Evolutionary conservation across 2,329 filamentous ascomycete species (phyloP).

Genomic region (Aspergillus nomiae): DNA sequence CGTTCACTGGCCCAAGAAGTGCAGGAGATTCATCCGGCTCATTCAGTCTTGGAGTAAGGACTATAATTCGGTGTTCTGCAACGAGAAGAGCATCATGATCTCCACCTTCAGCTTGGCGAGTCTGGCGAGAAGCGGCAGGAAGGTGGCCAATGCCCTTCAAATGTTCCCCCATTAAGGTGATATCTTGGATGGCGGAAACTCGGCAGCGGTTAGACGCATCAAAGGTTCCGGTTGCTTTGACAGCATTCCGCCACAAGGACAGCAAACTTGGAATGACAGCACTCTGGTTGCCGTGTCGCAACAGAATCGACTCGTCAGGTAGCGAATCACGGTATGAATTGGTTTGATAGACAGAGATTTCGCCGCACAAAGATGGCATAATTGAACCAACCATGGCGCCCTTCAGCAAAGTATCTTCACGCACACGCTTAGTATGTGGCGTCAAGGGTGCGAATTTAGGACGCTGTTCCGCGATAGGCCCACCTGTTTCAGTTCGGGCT

Average conservation of each 20-base stretch:
- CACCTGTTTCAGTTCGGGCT: conserved; percentile 26
- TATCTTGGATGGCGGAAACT: conserved; percentile 40
- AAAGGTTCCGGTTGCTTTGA: conserved; percentile 40
- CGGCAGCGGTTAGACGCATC: conserved; percentile 42
- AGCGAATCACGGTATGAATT: conserved; percentile 37
- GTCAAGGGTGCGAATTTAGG: conserved; percentile 49
- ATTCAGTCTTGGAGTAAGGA: conserved; percentile 35
- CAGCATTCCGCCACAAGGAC: conserved; percentile 46
- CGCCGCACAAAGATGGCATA: conserved; percentile 39
- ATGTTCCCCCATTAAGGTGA: conserved; percentile 44
- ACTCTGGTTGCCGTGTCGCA: conserved; percentile 46
- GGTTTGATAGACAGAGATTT: conserved; percentile 43
- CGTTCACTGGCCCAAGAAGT: conserved; percentile 15
- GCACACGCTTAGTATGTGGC: conserved; percentile 49
- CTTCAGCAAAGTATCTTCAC: conserved; percentile 48
- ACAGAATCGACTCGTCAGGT: conserved; percentile 47
- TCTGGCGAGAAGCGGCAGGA: conserved; percentile 29
- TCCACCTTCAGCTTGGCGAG: conserved; percentile 23
- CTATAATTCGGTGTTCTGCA: conserved; percentile 43
- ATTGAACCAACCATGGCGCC: conserved; percentile 31
- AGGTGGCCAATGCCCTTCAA: conserved; percentile 42
- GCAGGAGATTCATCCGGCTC: conserved; percentile 26
- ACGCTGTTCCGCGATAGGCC: conserved; percentile 32
- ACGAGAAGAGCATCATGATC: conserved; percentile 44
- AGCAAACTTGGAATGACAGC: conserved; percentile 47